These are phyloP conservation scores for Russula dissimulans DNA, from an alignment of 768 basidiomycete species.

Conservation along the genomic window DNA sequence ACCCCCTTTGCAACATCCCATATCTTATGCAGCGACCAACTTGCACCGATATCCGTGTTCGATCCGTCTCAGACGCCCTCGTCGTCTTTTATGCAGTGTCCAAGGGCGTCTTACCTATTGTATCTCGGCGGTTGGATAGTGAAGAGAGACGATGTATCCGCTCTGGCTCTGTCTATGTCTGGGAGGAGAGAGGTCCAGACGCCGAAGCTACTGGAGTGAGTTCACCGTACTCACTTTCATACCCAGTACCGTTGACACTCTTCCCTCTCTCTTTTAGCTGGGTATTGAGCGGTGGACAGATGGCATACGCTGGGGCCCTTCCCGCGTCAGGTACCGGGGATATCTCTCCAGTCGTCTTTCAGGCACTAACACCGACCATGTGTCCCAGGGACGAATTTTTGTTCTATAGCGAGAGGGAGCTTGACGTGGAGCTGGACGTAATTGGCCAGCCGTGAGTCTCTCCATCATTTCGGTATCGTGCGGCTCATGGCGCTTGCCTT, in stretches of 20 bases:
- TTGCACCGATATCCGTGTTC: constrained; percentile 52
- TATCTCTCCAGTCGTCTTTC: background rate
- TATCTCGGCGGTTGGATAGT: constrained; percentile 61
- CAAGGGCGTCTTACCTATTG: constrained; percentile 49
- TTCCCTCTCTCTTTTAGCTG: constrained; percentile 32
- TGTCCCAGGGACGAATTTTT: constrained; percentile 52
- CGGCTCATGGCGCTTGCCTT: constrained; percentile 17
- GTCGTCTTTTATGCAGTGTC: constrained; percentile 67
- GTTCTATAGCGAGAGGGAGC: constrained; percentile 63
- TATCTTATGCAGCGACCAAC: constrained; percentile 57
- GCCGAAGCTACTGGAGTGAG: constrained; percentile 55
- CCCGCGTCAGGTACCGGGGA: constrained; percentile 55
- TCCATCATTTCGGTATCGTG: background rate
- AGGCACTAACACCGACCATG: background rate
- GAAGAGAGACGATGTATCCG: constrained; percentile 62
- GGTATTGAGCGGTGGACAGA: constrained; percentile 81
- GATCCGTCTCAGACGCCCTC: constrained; percentile 58
- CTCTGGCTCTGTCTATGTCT: constrained; percentile 72
- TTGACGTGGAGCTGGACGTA: constrained; percentile 24
- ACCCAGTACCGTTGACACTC: background rate
- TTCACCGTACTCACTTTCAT: constrained; percentile 19
- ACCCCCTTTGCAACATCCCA: background rate
- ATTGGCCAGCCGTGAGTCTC: constrained; percentile 18
- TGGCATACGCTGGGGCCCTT: constrained; percentile 62
- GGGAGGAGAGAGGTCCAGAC: constrained; percentile 71